These are phyloP conservation scores for Begonia masoniana DNA, from an alignment of 306 rosid species.

Conservation along the genomic window DNA sequence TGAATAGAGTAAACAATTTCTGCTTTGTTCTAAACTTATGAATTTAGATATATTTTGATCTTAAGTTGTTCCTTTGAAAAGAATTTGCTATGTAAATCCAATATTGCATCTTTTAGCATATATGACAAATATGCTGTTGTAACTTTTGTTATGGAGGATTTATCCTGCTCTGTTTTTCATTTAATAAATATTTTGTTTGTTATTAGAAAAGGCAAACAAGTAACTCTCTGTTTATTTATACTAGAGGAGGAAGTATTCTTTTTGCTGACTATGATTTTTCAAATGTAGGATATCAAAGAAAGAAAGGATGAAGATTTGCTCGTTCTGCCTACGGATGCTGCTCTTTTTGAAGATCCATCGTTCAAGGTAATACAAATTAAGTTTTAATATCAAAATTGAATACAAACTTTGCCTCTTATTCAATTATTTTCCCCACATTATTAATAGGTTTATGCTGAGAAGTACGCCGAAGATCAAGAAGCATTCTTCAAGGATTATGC, in stretches of 20 bases:
- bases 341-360: slow-evolving; percentile 79
- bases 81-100: too few relatives aligned
- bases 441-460: slow-evolving; percentile 76
- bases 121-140: too few relatives aligned
- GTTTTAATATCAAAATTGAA: neutral
- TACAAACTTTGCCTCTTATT: too few relatives aligned
- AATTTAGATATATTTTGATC: too few relatives aligned
- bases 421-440: neutral
- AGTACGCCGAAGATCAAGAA: slow-evolving; percentile 81
- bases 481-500: slow-evolving; percentile 93
- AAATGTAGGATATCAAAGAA: slow-evolving; percentile 73
- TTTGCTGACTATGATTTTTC: slow-evolving; percentile 20
- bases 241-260: slow-evolving; percentile 5
- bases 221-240: slow-evolving; percentile 3
- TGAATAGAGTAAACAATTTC: too few relatives aligned
- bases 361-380: slow-evolving; percentile 49
- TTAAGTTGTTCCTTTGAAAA: too few relatives aligned
- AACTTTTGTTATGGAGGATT: too few relatives aligned
- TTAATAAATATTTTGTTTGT: too few relatives aligned
- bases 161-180: too few relatives aligned
- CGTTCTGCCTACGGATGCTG: slow-evolving; percentile 96
- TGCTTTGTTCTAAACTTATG: too few relatives aligned
- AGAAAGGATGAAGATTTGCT: slow-evolving; percentile 73
- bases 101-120: too few relatives aligned
- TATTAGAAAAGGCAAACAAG: neutral